Conservation (phyloP, 257 asterid genomes). For the Parsonsia alboflavescens region DNA sequence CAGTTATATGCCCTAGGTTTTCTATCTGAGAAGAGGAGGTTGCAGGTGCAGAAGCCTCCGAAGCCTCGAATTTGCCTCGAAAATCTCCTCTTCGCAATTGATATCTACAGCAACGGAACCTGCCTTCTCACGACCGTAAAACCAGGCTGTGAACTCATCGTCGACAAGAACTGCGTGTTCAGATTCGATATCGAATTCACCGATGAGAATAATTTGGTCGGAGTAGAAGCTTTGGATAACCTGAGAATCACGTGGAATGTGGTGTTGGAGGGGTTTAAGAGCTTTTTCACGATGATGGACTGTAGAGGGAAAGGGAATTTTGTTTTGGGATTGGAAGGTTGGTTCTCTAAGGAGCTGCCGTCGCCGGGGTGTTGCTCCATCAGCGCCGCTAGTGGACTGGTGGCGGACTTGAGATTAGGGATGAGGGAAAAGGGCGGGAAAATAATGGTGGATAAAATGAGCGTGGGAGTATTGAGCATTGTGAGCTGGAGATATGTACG, state of each 20-base stretch:
- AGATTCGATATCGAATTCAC: slow-evolving; percentile 46
- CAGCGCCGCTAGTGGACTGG: slow-evolving; percentile 50
- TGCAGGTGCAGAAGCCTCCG: slow-evolving; percentile 20
- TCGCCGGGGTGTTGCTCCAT: slow-evolving; percentile 52
- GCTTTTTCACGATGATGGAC: slow-evolving; percentile 65
- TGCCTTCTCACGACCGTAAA: slow-evolving; percentile 21
- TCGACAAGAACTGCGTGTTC: slow-evolving; percentile 34
- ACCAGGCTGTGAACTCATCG: slow-evolving; percentile 32
- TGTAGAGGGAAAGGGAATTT: slow-evolving; percentile 64
- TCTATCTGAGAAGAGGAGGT: slow-evolving; percentile 43
- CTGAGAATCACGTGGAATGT: slow-evolving; percentile 63
- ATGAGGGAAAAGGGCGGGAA: slow-evolving; percentile 33
- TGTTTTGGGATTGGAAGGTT: slow-evolving; percentile 75
- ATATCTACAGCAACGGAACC: slow-evolving; percentile 22
- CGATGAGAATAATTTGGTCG: background rate
- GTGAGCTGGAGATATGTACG: slow-evolving; percentile 79
- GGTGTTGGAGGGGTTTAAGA: slow-evolving; percentile 47
- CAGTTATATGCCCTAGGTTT: slow-evolving; percentile 54
- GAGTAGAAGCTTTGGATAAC: slow-evolving; percentile 25
- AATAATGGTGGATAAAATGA: slow-evolving; percentile 60
- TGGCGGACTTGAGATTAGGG: slow-evolving; percentile 75
- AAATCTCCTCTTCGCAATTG: slow-evolving; percentile 45
- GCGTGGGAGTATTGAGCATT: slow-evolving; percentile 68
- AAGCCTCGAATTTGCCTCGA: slow-evolving; percentile 46
- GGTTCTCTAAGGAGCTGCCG: slow-evolving; percentile 87